These are phyloP conservation scores for Mimosa pudica DNA, from an alignment of 306 rosid genomes.

Conservation along the genomic window DNA sequence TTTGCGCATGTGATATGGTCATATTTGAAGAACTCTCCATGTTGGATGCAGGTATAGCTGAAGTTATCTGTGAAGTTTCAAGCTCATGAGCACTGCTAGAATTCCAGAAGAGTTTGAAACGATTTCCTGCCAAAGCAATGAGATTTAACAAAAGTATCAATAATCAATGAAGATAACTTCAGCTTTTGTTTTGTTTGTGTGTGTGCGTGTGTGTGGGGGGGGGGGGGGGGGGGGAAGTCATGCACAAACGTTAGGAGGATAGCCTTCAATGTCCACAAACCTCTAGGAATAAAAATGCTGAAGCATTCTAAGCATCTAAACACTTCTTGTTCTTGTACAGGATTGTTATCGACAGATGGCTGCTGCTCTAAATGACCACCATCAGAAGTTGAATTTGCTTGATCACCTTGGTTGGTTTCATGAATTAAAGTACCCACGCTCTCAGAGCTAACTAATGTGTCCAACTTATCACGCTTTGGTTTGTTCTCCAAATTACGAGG, in stretches of 20 bases:
- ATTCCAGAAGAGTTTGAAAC: constrained; percentile 35
- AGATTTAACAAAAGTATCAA: constrained; percentile 27
- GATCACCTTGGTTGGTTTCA: constrained; percentile 30
- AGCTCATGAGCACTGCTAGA: constrained; percentile 31
- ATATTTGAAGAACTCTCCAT: background rate
- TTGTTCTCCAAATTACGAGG: background rate
- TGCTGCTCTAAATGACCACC: constrained; percentile 31
- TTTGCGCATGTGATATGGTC: background rate
- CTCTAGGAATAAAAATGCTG: constrained; percentile 52
- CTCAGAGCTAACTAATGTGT: background rate
- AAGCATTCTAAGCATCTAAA: constrained; percentile 57
- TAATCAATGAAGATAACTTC: constrained; percentile 18
- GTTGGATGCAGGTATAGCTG: constrained; percentile 17
- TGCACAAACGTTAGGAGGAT: constrained; percentile 2
- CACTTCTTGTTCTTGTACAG: constrained; percentile 39
- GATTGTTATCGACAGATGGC: constrained; percentile 22
- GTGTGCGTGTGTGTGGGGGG: too few species aligned
- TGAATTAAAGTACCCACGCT: background rate
- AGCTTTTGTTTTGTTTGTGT: too few species aligned
- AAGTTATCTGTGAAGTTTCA: constrained; percentile 32
- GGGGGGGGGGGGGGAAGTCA: background rate
- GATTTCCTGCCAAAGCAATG: constrained; percentile 43
- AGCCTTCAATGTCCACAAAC: constrained; percentile 28
- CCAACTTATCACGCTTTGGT: constrained; percentile 35
- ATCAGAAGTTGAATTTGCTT: constrained; percentile 19